phyloP scores from a whole-genome alignment of 2,329 filamentous ascomycete genomes.

The Arachnopeziza araneosa region DNA sequence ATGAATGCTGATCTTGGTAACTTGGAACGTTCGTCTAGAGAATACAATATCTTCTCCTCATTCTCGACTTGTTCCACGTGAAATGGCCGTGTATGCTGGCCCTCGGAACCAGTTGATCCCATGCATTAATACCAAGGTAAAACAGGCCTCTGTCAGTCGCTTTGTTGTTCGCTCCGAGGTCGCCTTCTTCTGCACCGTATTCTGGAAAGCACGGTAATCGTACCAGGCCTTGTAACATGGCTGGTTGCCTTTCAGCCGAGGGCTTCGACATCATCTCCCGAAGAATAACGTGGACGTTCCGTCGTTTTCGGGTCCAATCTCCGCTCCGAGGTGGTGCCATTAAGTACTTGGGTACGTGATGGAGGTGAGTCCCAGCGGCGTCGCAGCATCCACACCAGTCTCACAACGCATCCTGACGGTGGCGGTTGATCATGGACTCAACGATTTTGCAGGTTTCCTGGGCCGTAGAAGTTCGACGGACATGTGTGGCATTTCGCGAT shows the following conservation, averaged over 20 bases:
- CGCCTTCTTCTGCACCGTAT: neutral
- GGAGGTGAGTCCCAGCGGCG: too few relatives aligned
- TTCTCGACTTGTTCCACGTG: neutral
- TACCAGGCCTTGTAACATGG: neutral
- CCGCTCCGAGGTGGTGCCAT: neutral
- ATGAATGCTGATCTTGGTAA: slow-evolving; percentile 2
- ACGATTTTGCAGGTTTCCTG: too few relatives aligned
- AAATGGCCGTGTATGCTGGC: neutral
- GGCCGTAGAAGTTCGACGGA: too few relatives aligned
- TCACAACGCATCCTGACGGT: too few relatives aligned
- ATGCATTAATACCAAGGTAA: neutral
- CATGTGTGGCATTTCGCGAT: neutral
- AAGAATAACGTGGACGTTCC: neutral
- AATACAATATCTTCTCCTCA: neutral
- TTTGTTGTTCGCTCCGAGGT: neutral
- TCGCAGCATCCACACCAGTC: too few relatives aligned
- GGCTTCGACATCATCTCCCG: neutral
- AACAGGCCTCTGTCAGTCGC: neutral
- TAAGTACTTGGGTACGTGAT: neutral
- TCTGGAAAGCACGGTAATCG: neutral
- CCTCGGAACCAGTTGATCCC: neutral
- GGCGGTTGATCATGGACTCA: too few relatives aligned
- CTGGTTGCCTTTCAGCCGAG: neutral
- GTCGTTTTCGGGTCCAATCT: neutral
- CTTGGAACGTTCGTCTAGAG: slow-evolving; percentile 12